Percentiles rank a stretch among this genome's conserved stretches.
These are phyloP conservation scores for Aspergillus floridensis DNA, from an alignment of 2,329 filamentous ascomycete species.

Conservation along the genomic window DNA sequence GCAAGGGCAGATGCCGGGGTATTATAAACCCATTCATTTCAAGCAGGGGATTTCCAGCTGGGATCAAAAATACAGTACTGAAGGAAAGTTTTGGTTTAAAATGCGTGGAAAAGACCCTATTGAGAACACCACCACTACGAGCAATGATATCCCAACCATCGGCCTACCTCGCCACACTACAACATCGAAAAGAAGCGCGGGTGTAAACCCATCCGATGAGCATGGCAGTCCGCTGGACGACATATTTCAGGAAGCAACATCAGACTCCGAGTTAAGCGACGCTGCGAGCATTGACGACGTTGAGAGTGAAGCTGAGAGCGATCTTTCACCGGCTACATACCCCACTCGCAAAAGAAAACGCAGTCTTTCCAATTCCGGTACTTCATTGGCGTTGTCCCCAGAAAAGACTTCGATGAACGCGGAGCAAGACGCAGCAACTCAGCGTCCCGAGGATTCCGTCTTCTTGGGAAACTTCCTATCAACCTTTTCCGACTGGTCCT, in stretches of 20 bases:
- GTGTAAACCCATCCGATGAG: slow-evolving; percentile 7
- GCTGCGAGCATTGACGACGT: slow-evolving; percentile 29
- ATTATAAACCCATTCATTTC: slow-evolving; percentile 54
- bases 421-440: slow-evolving; percentile 19
- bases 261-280: slow-evolving; percentile 28
- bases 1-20: slow-evolving; percentile 36
- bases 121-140: slow-evolving; percentile 7
- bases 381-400: slow-evolving; percentile 29
- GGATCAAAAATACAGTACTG: slow-evolving; percentile 53
- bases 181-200: slow-evolving; percentile 5
- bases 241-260: slow-evolving; percentile 14
- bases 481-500: slow-evolving; percentile 39
- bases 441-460: slow-evolving; percentile 31
- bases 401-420: slow-evolving; percentile 23
- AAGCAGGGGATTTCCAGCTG: slow-evolving; percentile 47
- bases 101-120: slow-evolving; percentile 8
- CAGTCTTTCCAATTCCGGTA: slow-evolving; percentile 30
- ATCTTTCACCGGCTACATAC: slow-evolving; percentile 19
- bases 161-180: slow-evolving; percentile 32
- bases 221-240: slow-evolving; percentile 10
- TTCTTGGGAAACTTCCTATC: slow-evolving; percentile 42
- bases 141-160: slow-evolving; percentile 38
- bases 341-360: slow-evolving; percentile 36
- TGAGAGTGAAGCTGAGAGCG: slow-evolving; percentile 23
- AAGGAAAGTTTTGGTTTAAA: slow-evolving; percentile 47